Base-by-base conservation (phyloP, 164 flowering plant genomes). In the Warburgia ugandensis region DNA sequence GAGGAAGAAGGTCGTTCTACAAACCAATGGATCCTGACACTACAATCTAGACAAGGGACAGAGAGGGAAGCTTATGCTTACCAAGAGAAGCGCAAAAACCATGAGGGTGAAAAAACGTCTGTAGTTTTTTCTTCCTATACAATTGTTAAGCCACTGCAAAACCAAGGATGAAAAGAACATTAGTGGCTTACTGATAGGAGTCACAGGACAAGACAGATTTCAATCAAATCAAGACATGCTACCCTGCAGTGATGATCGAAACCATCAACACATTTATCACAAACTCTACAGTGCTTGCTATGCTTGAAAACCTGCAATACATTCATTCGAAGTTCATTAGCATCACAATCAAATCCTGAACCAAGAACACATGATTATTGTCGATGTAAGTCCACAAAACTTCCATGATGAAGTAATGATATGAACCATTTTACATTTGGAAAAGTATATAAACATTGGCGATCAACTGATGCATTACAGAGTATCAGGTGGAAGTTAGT, bases 181-280 rank as follows among this genome's bases (percentile, higher is more conserved):
- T 67, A 46, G 37, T 5, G 21, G 38, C 20, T 25, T 5, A n/a
- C n/a, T n/a, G n/a, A n/a, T n/a, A n/a, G n/a, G n/a, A n/a, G n/a
- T n/a, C n/a, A n/a, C n/a, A n/a, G n/a, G n/a, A 29, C n/a, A 26
- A 56, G 25, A 31, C 56, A 30, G 37, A 19, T 37, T 48, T 9
- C 35, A 29, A 35, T 31, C 14, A 41, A 42, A 10, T n/a, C 60
- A 56, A 26, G 42, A 45, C 32, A 35, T 6, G 17, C n/a, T 91
- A 94, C 99, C 92, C 99, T 71, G 86, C 99, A 94, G 60, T 94
- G 99, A 70, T 94, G 99, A 80, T 94, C 99, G 61, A 94, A 94
- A 43, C 70, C 61, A 66, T 94, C 90, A 4, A 94, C 95, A 61
- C 99, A 89, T 74, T 94, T 94, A 73, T 94, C 99, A 68, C 99